These are phyloP conservation scores for Cystobasidiaceae sp. DNA, from an alignment of 1,284 basidiomycete genomes.

Conservation along the genomic window DNA sequence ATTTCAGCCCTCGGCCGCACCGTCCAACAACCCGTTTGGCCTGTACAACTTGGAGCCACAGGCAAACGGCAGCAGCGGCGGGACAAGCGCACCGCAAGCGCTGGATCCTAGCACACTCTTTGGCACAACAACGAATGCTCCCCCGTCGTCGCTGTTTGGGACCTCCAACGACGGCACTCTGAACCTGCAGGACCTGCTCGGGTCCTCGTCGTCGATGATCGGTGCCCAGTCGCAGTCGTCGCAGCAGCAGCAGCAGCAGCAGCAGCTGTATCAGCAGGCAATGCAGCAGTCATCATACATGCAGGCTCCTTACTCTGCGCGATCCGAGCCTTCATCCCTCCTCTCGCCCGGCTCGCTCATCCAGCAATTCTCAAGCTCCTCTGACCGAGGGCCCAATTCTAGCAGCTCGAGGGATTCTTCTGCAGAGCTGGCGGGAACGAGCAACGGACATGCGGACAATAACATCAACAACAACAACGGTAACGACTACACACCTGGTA, in stretches of 20 bases:
- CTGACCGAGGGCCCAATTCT: slow-evolving; percentile 9
- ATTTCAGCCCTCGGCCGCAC: too few relatives aligned
- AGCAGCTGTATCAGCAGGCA: neutral
- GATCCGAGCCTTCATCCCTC: neutral
- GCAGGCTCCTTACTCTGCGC: neutral
- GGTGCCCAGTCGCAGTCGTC: neutral
- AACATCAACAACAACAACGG: neutral
- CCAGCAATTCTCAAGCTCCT: slow-evolving; percentile 12
- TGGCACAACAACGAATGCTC: neutral
- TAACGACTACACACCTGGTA: neutral
- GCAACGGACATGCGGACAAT: neutral
- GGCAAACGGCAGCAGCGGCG: neutral
- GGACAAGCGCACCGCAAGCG: neutral
- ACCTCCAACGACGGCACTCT: neutral
- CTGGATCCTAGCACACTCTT: slow-evolving; percentile 8
- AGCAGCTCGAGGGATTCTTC: slow-evolving; percentile 22
- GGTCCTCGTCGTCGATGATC: neutral
- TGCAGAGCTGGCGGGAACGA: neutral
- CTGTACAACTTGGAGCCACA: neutral
- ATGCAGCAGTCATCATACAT: neutral
- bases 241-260: neutral
- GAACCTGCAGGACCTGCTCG: slow-evolving; percentile 6
- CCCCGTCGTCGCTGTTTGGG: neutral
- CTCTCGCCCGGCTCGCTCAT: slow-evolving; percentile 17
- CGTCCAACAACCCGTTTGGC: neutral